Conservation (phyloP, 1,139 yeast species). For the Yamadazyma epiphylla region DNA sequence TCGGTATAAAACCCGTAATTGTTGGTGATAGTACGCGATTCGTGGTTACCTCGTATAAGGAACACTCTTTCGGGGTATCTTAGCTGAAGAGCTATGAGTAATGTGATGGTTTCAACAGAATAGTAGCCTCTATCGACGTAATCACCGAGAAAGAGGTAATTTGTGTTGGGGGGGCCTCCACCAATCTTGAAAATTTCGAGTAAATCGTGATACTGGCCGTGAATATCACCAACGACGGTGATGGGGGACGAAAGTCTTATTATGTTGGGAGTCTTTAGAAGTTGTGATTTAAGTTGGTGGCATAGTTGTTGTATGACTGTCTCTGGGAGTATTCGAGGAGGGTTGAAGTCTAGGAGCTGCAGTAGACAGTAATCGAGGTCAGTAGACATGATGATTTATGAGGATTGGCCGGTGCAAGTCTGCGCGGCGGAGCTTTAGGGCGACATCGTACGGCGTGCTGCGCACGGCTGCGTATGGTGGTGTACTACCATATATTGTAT, state of each 20-base stretch:
- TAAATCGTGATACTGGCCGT: conserved; percentile 94
- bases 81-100: conserved; percentile 77
- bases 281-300: conserved; percentile 38
- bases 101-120: conserved; percentile 85
- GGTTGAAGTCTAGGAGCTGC: conserved; percentile 39
- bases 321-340: conserved; percentile 42
- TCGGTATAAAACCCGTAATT: conserved; percentile 96
- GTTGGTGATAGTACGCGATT: conserved; percentile 92
- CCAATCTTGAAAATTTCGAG: conserved; percentile 90
- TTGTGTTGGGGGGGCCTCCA: conserved; percentile 90
- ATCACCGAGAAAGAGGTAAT: conserved; percentile 88
- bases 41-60: conserved; percentile 91
- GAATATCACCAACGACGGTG: conserved; percentile 97
- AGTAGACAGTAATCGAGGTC: conserved; percentile 46
- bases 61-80: conserved; percentile 82
- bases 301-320: conserved; percentile 42
- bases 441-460: too few species aligned
- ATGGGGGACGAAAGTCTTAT: conserved; percentile 82
- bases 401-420: too few species aligned
- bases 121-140: conserved; percentile 89
- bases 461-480: too few species aligned
- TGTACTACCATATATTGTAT: too few species aligned
- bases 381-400: conserved; percentile 4
- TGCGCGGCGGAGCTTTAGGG: too few species aligned
- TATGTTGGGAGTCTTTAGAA: conserved; percentile 57